phyloP scores from a whole-genome alignment of 208 protist genomes.

The Trichomonas gallinae region DNA sequence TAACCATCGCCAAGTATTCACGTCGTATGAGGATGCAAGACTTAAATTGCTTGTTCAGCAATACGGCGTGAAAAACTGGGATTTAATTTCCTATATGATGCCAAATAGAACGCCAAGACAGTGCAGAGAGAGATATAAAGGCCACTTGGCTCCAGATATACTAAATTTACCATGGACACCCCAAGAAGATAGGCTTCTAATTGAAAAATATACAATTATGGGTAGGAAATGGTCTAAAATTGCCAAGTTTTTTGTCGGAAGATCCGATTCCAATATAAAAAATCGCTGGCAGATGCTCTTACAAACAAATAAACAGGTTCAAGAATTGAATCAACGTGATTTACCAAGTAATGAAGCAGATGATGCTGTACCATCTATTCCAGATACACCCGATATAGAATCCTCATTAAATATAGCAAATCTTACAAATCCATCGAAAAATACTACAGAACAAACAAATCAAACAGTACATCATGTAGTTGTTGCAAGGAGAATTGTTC shows the following conservation, averaged over 20 bases:
- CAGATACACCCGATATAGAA: background rate
- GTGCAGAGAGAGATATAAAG: background rate
- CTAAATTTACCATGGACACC: background rate
- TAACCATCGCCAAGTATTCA: background rate
- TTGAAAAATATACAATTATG: background rate
- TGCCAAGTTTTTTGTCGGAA: background rate
- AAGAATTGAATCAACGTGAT: background rate
- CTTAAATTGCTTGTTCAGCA: background rate
- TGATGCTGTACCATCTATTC: too few species aligned
- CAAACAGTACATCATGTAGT: background rate
- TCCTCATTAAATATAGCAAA: background rate
- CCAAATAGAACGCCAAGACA: background rate
- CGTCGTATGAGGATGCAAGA: background rate
- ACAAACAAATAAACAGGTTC: background rate
- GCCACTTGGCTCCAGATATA: background rate
- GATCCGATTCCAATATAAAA: background rate
- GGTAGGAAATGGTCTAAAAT: background rate
- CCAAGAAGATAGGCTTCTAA: background rate
- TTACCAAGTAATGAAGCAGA: background rate
- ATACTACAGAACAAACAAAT: background rate
- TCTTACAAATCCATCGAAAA: background rate
- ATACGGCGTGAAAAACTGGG: background rate
- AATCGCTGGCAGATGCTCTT: background rate
- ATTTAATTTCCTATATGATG: background rate
- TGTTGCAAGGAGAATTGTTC: background rate